Evolutionary conservation across 805 yeast genomes (phyloP), one percentile per base, ranked within the genome.

Genomic region (Kuraishia cidri): DNA sequence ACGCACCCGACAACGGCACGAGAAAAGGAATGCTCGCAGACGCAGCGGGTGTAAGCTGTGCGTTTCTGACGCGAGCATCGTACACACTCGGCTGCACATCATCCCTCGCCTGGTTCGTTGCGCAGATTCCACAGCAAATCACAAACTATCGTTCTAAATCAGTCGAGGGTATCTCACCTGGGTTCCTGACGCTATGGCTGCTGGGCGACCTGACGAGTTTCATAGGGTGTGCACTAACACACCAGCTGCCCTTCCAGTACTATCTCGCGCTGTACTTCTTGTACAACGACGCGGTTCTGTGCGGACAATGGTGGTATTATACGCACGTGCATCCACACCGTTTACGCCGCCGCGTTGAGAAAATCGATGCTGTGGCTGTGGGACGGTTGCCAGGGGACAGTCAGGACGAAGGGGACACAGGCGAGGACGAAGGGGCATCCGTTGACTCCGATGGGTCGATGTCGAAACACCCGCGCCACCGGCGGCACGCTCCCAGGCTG

Each of bases 221-320:
- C 19, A 29, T 69, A 0, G 97, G 96, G 0, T 85, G 95, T 39
- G 37, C 83, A 0, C 50, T 86, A 30, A 86, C 95, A 0, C 51
- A 71, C 5, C 96, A 88, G 39, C 60, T 86, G 30, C 75, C 79
- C n/a, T 88, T 87, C 55, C 97, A 87, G 50, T 69, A 75, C 8
- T 58, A 76, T 15, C 59, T 87, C 12, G 84, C 94, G 0, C 37
- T 69, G 2, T 88, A 88, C 55, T 87, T 83, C 50, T 61, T 90
- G 32, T 55, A 66, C 36, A 81, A 83, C 39, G 97, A 88, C 54
- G 34, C 69, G 16, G 60, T 84, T 8, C 61, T 88, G 19, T 64
- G 77, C 30, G 63, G 69, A 4, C 97, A 88, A 52, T 87, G 67
- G 51, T 70, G 74, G 54, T 76, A 83, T 54, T 88, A 86, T 53